These are phyloP conservation scores for Phytophthora pisi DNA, from an alignment of 352 stramenopile species.

Conservation along the genomic window DNA sequence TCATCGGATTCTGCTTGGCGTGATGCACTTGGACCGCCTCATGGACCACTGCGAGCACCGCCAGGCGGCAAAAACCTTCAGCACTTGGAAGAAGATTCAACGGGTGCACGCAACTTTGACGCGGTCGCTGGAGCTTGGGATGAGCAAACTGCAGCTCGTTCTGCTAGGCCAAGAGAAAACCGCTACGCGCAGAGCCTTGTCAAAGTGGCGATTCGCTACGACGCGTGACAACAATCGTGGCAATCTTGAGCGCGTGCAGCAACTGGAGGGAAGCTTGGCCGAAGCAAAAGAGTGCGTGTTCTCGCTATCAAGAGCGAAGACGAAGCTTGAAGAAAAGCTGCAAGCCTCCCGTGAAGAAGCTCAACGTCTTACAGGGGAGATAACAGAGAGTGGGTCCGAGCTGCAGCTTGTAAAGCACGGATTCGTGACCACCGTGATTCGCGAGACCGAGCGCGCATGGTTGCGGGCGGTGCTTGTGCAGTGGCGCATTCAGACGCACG, in stretches of 20 bases:
- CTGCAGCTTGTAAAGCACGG: conserved; percentile 77
- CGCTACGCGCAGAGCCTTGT: conserved; percentile 20
- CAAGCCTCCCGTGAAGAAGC: conserved; percentile 36
- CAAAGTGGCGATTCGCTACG: conserved; percentile 39
- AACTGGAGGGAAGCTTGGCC: conserved; percentile 38
- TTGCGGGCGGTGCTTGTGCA: conserved; percentile 45
- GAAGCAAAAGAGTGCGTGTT: conserved; percentile 83
- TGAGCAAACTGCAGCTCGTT: conserved; percentile 36
- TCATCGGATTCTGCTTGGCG: conserved; percentile 17
- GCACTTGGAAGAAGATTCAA: conserved; percentile 19
- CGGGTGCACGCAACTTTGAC: conserved; percentile 6
- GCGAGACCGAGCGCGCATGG: conserved; percentile 51
- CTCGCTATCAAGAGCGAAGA: conserved; percentile 65
- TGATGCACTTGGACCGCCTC: conserved; percentile 30
- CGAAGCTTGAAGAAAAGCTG: conserved; percentile 65
- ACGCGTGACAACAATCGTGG: conserved; percentile 31
- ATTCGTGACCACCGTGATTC: conserved; percentile 58
- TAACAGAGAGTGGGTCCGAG: conserved; percentile 54
- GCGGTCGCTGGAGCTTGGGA: conserved; percentile 19
- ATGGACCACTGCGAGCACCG: conserved; percentile 33
- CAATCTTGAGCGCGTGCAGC: conserved; percentile 31
- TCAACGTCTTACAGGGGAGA: conserved; percentile 44
- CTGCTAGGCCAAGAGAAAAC: conserved; percentile 23
- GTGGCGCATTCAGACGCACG: conserved; percentile 49
- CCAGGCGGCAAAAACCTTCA: conserved; percentile 30